Evolutionary conservation across 2,329 filamentous ascomycete species (phyloP).

Genomic region (Neoarthrinium moseri): DNA sequence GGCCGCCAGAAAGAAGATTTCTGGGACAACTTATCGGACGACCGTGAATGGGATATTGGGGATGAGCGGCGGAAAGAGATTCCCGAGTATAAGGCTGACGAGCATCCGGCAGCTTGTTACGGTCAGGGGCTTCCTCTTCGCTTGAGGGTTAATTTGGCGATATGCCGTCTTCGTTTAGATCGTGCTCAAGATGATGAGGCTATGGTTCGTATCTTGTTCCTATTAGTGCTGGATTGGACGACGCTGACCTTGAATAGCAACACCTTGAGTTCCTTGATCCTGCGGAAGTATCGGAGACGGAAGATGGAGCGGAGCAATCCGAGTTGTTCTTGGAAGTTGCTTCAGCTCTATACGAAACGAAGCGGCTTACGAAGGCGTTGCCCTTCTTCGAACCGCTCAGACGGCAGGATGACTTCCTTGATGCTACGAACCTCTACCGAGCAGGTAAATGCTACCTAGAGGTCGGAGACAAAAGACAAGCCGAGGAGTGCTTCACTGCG

Average conservation of each 20-base stretch:
- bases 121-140: slow-evolving; percentile 76
- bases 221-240: background rate
- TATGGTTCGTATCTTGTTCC: slow-evolving; percentile 49
- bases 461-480: slow-evolving; percentile 62
- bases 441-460: slow-evolving; percentile 69
- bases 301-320: slow-evolving; percentile 63
- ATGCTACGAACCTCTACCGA: slow-evolving; percentile 52
- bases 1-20: slow-evolving; percentile 70
- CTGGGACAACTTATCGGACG: slow-evolving; percentile 77
- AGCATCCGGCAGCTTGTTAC: slow-evolving; percentile 59
- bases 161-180: slow-evolving; percentile 74
- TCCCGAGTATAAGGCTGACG: slow-evolving; percentile 56
- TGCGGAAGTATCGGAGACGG: slow-evolving; percentile 47
- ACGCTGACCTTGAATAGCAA: slow-evolving; percentile 35
- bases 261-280: slow-evolving; percentile 73
- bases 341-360: slow-evolving; percentile 41
- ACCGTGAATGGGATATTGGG: slow-evolving; percentile 84
- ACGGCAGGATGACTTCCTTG: slow-evolving; percentile 44
- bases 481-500: slow-evolving; percentile 74
- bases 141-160: slow-evolving; percentile 77
- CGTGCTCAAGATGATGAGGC: slow-evolving; percentile 68
- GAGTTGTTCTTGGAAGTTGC: slow-evolving; percentile 75
- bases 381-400: slow-evolving; percentile 57
- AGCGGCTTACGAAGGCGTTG: slow-evolving; percentile 41
- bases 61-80: slow-evolving; percentile 66